Conservation (phyloP, 768 basidiomycete species). For the Strobilomyces confusus region DNA sequence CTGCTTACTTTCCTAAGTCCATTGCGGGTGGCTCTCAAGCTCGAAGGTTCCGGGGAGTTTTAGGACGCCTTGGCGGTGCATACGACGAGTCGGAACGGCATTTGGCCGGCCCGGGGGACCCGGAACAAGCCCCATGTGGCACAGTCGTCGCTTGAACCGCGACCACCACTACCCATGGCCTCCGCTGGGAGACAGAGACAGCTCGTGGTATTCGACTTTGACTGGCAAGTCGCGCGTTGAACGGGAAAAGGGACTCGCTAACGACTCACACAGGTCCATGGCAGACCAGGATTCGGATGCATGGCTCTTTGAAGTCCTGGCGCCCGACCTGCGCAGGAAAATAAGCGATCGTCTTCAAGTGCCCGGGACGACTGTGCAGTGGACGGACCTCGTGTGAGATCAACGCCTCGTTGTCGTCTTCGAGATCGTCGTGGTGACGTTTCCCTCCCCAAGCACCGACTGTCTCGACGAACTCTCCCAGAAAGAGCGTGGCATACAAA, state of each 20-base stretch:
- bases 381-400: conserved; percentile 92
- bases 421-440: neutral
- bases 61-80: conserved; percentile 69
- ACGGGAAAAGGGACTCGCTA: neutral
- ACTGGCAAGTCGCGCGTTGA: conserved; percentile 60
- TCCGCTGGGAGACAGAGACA: conserved; percentile 47
- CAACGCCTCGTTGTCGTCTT: neutral
- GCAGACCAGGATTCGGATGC: conserved; percentile 96
- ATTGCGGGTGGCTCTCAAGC: conserved; percentile 69
- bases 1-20: conserved; percentile 73
- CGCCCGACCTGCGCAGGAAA: conserved; percentile 77
- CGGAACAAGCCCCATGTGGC: neutral
- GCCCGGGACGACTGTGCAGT: conserved; percentile 63
- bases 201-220: conserved; percentile 93
- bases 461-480: conserved; percentile 58
- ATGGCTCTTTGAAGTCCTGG: conserved; percentile 88
- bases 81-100: conserved; percentile 1
- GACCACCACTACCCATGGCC: neutral
- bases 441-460: conserved; percentile 44
- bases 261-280: conserved; percentile 56
- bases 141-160: neutral
- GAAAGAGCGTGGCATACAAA: conserved; percentile 55
- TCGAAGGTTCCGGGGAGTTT: conserved; percentile 73
- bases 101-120: neutral
- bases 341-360: conserved; percentile 47